Conservation (phyloP, 2,329 filamentous ascomycete species). For the Ophiocordyceps camponoti-floridani region DNA sequence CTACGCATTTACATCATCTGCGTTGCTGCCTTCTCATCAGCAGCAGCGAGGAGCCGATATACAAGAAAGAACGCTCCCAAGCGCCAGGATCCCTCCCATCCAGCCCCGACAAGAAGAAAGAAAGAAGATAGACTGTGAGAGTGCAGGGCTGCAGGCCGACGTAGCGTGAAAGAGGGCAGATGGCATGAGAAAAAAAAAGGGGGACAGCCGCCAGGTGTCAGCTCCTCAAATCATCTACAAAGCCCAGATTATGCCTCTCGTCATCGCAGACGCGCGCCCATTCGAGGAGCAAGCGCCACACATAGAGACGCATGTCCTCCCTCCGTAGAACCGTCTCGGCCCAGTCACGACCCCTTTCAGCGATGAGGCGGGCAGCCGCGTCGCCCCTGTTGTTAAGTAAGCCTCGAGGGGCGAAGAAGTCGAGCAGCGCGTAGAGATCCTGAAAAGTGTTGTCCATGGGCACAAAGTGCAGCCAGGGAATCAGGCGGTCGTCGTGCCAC, state of each 20-base stretch:
- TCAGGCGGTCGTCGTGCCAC: slow-evolving; percentile 55
- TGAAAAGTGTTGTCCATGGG: slow-evolving; percentile 52
- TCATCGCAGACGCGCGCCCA: slow-evolving; percentile 33
- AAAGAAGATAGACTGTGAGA: not conserved
- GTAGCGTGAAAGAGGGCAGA: not conserved
- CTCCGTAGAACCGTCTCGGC: slow-evolving; percentile 39
- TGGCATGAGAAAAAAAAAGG: not conserved
- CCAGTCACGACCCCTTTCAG: slow-evolving; percentile 41
- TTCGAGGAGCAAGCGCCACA: slow-evolving; percentile 41
- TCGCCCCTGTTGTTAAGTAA: slow-evolving; percentile 20
- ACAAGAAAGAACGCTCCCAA: not conserved
- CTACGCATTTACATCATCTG: not conserved
- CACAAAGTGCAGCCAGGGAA: slow-evolving; percentile 56
- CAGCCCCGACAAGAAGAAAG: not conserved
- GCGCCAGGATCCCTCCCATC: not conserved
- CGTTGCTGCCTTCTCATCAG: not conserved
- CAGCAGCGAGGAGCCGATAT: not conserved
- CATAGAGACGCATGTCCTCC: slow-evolving; percentile 51
- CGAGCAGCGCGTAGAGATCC: slow-evolving; percentile 47
- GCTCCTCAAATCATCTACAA: slow-evolving; percentile 20
- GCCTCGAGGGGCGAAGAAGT: slow-evolving; percentile 42
- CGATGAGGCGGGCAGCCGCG: slow-evolving; percentile 38
- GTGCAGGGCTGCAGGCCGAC: too few relatives aligned
- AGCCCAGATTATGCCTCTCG: slow-evolving; percentile 23
- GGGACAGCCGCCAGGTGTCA: not conserved